A percentile compares a stretch with the other conserved stretches of the same genome.
Evolutionary conservation across 306 rosid species (phyloP).

Genomic region (Sechiopsis laciniata): DNA sequence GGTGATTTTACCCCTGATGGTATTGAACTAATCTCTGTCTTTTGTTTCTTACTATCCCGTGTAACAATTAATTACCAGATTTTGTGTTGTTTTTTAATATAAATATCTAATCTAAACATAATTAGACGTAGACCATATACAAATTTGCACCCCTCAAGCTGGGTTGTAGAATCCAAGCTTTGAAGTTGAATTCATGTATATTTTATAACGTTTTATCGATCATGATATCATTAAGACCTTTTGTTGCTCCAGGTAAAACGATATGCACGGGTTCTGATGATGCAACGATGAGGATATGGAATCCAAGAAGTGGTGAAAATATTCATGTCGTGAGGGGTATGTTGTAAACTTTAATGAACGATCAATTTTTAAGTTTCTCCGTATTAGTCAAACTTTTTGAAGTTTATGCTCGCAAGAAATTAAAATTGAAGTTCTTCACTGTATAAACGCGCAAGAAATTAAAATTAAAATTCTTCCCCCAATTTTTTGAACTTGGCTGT

Average conservation of each 20-base stretch:
- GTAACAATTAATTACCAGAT: not conserved
- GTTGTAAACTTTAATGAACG: slow-evolving; percentile 14
- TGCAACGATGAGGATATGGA: slow-evolving; percentile 87
- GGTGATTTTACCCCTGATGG: slow-evolving; percentile 98
- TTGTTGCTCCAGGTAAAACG: slow-evolving; percentile 52
- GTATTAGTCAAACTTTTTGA: not conserved
- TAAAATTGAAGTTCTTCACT: not conserved
- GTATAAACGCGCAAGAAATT: too few species aligned
- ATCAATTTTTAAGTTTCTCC: slow-evolving; percentile 9
- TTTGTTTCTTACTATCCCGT: not conserved
- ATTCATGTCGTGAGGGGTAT: slow-evolving; percentile 80
- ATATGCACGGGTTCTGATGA: slow-evolving; percentile 90
- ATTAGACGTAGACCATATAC: not conserved
- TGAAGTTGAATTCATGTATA: slow-evolving; percentile 9
- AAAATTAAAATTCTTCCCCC: not conserved
- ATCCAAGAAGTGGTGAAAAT: slow-evolving; percentile 68
- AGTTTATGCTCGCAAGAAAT: not conserved
- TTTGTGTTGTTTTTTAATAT: not conserved
- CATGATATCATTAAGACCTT: not conserved
- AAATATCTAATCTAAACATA: not conserved
- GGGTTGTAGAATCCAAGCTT: not conserved
- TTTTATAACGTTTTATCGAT: not conserved
- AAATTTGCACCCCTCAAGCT: not conserved
- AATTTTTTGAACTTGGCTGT: not conserved
- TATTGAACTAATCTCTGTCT: slow-evolving; percentile 33